These are phyloP conservation scores for Cyclocybe cylindracea DNA, from an alignment of 768 basidiomycete species.

Conservation along the genomic window DNA sequence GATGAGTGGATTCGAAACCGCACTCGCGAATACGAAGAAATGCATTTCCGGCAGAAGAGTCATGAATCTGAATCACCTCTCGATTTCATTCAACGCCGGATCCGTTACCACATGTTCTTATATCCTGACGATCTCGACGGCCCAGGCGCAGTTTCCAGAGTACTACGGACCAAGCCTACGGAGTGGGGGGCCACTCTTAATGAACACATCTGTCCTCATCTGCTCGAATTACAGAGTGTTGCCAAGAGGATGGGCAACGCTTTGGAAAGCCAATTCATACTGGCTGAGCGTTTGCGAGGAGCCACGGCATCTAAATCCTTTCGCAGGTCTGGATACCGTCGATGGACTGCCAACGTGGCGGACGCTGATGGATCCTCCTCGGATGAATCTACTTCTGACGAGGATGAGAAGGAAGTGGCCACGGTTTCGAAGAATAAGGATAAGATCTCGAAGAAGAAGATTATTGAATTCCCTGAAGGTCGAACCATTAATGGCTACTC, in stretches of 20 bases:
- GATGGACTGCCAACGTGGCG: neutral
- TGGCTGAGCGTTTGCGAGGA: neutral
- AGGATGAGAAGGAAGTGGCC: neutral
- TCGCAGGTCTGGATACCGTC: neutral
- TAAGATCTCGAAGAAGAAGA: neutral
- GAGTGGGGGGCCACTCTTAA: constrained; percentile 5
- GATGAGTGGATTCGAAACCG: constrained; percentile 5
- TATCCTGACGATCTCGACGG: constrained; percentile 1
- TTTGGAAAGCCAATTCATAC: neutral
- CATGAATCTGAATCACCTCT: neutral
- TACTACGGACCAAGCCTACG: constrained; percentile 5
- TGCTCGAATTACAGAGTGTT: neutral
- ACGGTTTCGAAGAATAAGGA: neutral
- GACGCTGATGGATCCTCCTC: neutral
- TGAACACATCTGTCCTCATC: neutral
- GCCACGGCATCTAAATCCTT: no score
- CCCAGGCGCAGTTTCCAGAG: neutral
- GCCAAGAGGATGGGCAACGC: neutral
- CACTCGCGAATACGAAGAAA: constrained; percentile 13
- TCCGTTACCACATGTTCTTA: constrained; percentile 2
- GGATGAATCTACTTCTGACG: neutral
- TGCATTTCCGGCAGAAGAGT: constrained; percentile 7
- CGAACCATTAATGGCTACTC: neutral
- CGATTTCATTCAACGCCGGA: constrained; percentile 3
- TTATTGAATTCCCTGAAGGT: constrained; percentile 3